These are phyloP conservation scores for Volvox africanus DNA, from an alignment of 139 green algal genomes.

Conservation along the genomic window DNA sequence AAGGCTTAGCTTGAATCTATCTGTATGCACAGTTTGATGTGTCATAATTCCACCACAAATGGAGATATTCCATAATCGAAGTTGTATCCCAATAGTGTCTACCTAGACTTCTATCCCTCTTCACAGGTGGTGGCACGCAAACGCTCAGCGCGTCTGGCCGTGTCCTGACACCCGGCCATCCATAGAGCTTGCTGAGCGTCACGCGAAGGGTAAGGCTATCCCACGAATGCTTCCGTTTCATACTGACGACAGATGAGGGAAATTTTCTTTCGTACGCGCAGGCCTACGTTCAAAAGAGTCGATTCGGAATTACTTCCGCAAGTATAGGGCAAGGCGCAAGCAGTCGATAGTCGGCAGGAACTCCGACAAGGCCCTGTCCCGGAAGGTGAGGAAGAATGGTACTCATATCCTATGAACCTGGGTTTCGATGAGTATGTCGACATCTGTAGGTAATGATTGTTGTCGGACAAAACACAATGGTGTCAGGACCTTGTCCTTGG, in stretches of 20 bases:
- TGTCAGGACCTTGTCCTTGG: too few relatives aligned
- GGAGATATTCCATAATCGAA: not conserved
- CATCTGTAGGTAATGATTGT: too few relatives aligned
- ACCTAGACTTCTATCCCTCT: too few relatives aligned
- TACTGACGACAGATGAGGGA: not conserved
- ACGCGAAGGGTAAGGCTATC: constrained; percentile 6
- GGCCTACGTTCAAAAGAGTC: not conserved
- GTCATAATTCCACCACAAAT: not conserved
- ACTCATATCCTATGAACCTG: too few relatives aligned
- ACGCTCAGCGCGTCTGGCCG: not conserved
- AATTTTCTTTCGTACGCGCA: not conserved
- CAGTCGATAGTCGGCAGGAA: too few relatives aligned
- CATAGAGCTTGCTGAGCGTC: not conserved
- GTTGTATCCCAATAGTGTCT: too few relatives aligned
- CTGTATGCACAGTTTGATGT: not conserved
- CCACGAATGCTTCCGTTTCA: not conserved
- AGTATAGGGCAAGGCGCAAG: not conserved
- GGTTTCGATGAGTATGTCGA: too few relatives aligned
- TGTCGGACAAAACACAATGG: too few relatives aligned
- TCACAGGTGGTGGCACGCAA: constrained; percentile 12
- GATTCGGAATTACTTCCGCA: not conserved
- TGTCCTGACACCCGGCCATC: not conserved
- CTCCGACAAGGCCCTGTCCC: too few relatives aligned
- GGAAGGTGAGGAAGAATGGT: too few relatives aligned
- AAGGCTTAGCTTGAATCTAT: not conserved